Base-by-base conservation (phyloP, 1,284 basidiomycete species). In the Ustilago vetiveriae region DNA sequence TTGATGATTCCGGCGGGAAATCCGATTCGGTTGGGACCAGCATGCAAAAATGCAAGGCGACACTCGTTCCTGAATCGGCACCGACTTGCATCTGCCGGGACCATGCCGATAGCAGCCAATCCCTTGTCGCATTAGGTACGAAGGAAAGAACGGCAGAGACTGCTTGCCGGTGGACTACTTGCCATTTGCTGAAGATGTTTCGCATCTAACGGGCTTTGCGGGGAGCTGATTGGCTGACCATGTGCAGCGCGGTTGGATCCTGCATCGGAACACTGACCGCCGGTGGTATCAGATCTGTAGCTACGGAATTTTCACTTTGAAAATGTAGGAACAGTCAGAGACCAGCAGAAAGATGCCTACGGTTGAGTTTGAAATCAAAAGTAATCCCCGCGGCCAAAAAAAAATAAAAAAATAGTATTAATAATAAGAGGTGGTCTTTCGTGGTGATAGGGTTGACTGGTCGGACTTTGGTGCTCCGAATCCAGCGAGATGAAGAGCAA, bases 211-310 rank as follows among this genome's bases (percentile, higher is more conserved):
- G 46, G 46, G 16, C 37, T 19, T 38, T 27, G 23, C 46, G 35
- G 36, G 13, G 27, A 1, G 17, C 19, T 13, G 11, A 9, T n/a
- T 23, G 21, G 32, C 21, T 33, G 17, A 19, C 19, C 27, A 21
- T 9, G 29, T 36, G 45, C 17, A 27, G 21, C 22, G 4, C 11
- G 22, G 16, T 21, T n/a, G n/a, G n/a, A n/a, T n/a, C n/a, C n/a
- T 50, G 48, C 48, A 29, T 51, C 48, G 48, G 39, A 51, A 42
- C 10, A 42, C 39, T 27, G 24, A 26, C 39, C 39, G 48, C 48
- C 40, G 48, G 48, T 27, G 17, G 19, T 38, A 30, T 19, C 45
- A 26, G 24, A 21, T 9, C 24, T 23, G 23, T 24, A 17, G n/a
- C n/a, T n/a, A n/a, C n/a, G n/a, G n/a, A 40, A 24, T 5, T 35